Evolutionary conservation across 306 rosid species (phyloP), one percentile per base, ranked within the genome.

Genomic region (Gynostemma pentaphyllum): DNA sequence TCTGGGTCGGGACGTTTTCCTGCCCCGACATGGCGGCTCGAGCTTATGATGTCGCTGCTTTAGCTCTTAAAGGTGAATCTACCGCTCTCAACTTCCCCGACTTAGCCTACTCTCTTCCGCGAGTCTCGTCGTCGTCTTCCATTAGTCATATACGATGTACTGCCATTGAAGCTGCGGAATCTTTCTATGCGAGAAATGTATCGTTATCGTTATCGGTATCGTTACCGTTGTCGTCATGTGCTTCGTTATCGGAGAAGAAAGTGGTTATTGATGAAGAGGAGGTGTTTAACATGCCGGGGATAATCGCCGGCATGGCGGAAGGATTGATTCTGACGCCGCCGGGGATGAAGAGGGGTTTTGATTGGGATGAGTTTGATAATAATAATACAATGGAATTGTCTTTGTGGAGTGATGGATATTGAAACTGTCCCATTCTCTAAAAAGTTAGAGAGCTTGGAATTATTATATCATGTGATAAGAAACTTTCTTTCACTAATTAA

Each of bases 1-100:
- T 89, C 0, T 89, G 95, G 95, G 76, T 84, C 4, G 92, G 92
- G 40, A 87, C 95, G 5, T 87, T 80, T 22, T 16, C 81, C 0
- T 48, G 47, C 55, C 89, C 95, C 0, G 81, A 84, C 62, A 82
- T 79, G 92, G 96, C 91, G 9, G 96, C 95, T 13, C 45, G 70
- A 64, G 95, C 91, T 2, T 80, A 82, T 32, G 95, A 87, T 24
- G 87, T 79, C 2, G 95, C 88, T 0, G 87, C 83, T 1, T 68
- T 80, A 44, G 83, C 85, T 2, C 75, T 80, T 42, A 75, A 26
- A 22, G 92, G 95, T 0, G 80, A 82, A 2, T 3, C 53, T 0
- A 85, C 85, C 4, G 40, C 79, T 22, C 68, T 85, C 30, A 87
- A 85, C 13, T 85, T 87, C 9, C 89, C 95, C 0, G 39, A 71